These are phyloP conservation scores for Pseudonitzschia delicatissima DNA, from an alignment of 108 stramenopile genomes.

Conservation along the genomic window DNA sequence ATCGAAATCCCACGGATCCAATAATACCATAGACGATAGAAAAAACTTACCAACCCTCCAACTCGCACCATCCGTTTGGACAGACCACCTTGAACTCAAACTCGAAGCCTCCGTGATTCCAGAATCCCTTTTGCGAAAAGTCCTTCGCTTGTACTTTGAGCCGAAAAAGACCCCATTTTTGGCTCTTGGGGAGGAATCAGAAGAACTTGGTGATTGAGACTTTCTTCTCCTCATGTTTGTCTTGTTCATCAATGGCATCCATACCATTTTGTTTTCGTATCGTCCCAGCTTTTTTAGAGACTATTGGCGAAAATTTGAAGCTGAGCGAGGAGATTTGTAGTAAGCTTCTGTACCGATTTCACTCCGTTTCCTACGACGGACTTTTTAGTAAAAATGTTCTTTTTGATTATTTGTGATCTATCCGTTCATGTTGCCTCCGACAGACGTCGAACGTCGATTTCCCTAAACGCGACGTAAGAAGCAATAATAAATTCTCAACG, in stretches of 20 bases:
- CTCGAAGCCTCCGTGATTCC: constrained; percentile 20
- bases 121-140: constrained; percentile 16
- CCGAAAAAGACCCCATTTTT: constrained; percentile 11
- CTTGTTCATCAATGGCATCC: constrained; percentile 15
- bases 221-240: constrained; percentile 23
- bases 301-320: too few species aligned
- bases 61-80: constrained; percentile 13
- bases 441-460: too few species aligned
- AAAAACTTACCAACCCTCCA: constrained; percentile 36
- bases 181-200: constrained; percentile 20
- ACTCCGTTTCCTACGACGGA: too few species aligned
- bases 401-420: too few species aligned
- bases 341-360: too few species aligned
- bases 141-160: constrained; percentile 21
- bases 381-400: too few species aligned
- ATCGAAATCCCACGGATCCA: neutral
- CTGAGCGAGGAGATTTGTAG: too few species aligned
- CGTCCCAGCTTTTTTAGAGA: neutral
- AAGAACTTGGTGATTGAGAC: constrained; percentile 20
- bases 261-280: constrained; percentile 22
- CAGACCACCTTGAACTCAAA: constrained; percentile 6
- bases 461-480: too few species aligned
- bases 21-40: neutral
- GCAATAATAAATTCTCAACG: too few species aligned
- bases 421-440: too few species aligned